These are phyloP conservation scores for Aspergillus quadrilineatus DNA, from an alignment of 2,329 filamentous ascomycete species.

Conservation along the genomic window DNA sequence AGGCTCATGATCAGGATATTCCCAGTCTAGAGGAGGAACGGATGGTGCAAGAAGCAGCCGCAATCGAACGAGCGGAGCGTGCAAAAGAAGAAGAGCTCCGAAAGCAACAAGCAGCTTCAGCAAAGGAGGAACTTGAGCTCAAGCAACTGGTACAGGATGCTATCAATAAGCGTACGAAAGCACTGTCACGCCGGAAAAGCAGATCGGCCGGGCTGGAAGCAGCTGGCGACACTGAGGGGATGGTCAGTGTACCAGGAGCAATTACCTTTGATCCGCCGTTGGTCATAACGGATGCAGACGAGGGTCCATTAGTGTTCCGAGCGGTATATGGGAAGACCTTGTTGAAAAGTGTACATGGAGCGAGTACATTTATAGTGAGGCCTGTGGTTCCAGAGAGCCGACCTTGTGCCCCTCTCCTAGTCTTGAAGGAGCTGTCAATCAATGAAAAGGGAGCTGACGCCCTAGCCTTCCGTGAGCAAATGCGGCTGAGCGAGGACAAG, in stretches of 20 bases:
- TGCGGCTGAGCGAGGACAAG: conserved; percentile 73
- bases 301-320: conserved; percentile 66
- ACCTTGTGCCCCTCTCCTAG: conserved; percentile 60
- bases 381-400: conserved; percentile 60
- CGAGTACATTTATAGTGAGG: conserved; percentile 66
- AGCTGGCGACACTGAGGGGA: conserved; percentile 27
- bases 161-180: conserved; percentile 41
- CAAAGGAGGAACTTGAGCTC: conserved; percentile 42
- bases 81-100: conserved; percentile 51
- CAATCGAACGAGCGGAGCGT: conserved; percentile 56
- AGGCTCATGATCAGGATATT: conserved; percentile 71
- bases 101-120: conserved; percentile 42
- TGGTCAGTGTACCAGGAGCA: conserved; percentile 36
- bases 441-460: conserved; percentile 58
- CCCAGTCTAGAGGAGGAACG: conserved; percentile 89
- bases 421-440: conserved; percentile 70
- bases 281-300: conserved; percentile 61
- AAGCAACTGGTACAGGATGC: conserved; percentile 42
- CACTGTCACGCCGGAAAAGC: conserved; percentile 41
- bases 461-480: conserved; percentile 68
- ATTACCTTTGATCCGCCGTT: conserved; percentile 46
- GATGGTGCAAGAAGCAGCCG: conserved; percentile 73
- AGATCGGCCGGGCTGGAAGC: conserved; percentile 34
- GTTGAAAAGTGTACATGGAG: conserved; percentile 64
- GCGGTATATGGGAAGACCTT: conserved; percentile 69